Evolutionary conservation across 352 stramenopile species (phyloP).

Genomic region (Phytophthora vignae): DNA sequence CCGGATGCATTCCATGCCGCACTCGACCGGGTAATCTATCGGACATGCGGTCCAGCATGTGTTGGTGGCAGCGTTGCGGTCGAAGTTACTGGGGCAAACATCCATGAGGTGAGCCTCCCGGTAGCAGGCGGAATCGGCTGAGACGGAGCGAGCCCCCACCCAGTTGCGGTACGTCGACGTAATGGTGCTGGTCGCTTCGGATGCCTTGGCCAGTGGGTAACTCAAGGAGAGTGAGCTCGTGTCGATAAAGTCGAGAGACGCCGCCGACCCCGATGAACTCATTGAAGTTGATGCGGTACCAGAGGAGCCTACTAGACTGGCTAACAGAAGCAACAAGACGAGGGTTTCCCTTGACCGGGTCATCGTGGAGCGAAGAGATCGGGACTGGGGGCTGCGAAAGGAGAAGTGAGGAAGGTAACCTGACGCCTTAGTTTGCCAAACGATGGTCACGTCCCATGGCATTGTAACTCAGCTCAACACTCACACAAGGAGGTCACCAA

Average conservation of each 20-base stretch:
- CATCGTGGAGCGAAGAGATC: too few species aligned
- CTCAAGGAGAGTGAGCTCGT: neutral
- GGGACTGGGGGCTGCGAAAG: too few species aligned
- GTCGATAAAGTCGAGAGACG: neutral
- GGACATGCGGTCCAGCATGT: slow-evolving; percentile 1
- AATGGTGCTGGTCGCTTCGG: neutral
- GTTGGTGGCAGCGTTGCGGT: neutral
- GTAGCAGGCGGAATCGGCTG: neutral
- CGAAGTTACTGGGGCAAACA: neutral
- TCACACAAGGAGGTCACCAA: too few species aligned
- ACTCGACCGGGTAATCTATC: neutral
- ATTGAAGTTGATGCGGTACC: too few species aligned
- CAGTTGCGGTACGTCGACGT: neutral
- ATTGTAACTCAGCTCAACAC: too few species aligned
- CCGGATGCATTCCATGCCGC: neutral
- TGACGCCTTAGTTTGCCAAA: too few species aligned
- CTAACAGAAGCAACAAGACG: too few species aligned
- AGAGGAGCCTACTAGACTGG: too few species aligned
- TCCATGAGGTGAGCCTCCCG: neutral
- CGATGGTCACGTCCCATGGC: too few species aligned
- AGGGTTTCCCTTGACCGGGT: too few species aligned
- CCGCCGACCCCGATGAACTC: too few species aligned
- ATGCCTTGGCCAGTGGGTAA: neutral
- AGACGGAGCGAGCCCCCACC: neutral
- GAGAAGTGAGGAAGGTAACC: too few species aligned